phyloP scores from a whole-genome alignment of 2,329 filamentous ascomycete genomes.

The Diaporthe sp. region DNA sequence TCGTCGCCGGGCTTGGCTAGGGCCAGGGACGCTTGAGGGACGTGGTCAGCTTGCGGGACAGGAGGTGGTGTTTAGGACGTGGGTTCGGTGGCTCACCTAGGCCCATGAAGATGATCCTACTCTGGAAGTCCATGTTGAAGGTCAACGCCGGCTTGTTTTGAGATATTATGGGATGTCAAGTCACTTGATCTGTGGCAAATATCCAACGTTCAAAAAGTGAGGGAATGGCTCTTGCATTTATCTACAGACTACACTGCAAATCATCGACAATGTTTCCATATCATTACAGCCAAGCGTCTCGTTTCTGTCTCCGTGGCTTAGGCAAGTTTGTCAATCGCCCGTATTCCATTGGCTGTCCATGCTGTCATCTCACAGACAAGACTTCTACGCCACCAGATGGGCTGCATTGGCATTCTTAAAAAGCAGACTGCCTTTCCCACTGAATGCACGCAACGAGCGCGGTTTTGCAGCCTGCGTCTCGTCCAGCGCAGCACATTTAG shows the following conservation, averaged over 20 bases:
- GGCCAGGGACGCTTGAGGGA: neutral
- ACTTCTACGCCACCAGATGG: neutral
- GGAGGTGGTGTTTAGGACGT: rapidly evolving
- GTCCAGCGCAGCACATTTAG: neutral
- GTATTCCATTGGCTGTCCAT: slow-evolving; percentile 10
- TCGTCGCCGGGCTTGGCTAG: neutral
- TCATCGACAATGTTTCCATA: neutral
- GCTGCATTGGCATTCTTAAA: slow-evolving; percentile 13
- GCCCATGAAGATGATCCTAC: neutral
- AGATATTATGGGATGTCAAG: neutral
- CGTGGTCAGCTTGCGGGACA: neutral
- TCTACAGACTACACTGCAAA: neutral
- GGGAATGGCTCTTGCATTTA: neutral
- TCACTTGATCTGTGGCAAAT: neutral
- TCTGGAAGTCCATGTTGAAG: slow-evolving; percentile 2
- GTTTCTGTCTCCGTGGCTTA: neutral
- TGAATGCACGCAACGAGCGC: no score
- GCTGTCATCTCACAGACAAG: slow-evolving; percentile 22
- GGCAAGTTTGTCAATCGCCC: neutral
- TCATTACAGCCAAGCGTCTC: slow-evolving; percentile 15
- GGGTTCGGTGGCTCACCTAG: neutral
- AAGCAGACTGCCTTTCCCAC: neutral
- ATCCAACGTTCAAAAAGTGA: rapidly evolving
- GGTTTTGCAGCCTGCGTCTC: neutral
- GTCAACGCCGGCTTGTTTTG: no score